phyloP scores from a whole-genome alignment of 1,284 basidiomycete species.

The Pisolithus thermaeus region DNA sequence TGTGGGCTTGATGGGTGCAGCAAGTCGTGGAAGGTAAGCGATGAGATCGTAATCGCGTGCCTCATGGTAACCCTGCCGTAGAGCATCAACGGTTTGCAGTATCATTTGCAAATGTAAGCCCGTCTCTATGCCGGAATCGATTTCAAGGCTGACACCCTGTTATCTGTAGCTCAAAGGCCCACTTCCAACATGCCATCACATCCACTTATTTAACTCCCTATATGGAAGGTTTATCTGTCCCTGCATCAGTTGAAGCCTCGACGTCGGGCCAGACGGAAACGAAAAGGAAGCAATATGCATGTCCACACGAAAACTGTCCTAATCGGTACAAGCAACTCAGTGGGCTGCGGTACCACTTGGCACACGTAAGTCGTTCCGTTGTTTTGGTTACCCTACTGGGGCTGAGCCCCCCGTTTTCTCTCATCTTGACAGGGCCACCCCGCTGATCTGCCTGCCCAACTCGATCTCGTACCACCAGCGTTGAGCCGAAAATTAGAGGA shows the following conservation, averaged over 20 bases:
- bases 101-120: slow-evolving; percentile 72
- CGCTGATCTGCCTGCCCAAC: slow-evolving; percentile 55
- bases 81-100: slow-evolving; percentile 81
- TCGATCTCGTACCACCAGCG: slow-evolving; percentile 61
- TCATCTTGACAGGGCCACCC: slow-evolving; percentile 58
- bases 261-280: slow-evolving; percentile 29
- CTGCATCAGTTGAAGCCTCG: slow-evolving; percentile 23
- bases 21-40: slow-evolving; percentile 62
- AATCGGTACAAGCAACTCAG: slow-evolving; percentile 74
- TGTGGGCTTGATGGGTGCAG: slow-evolving; percentile 61
- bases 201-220: slow-evolving; percentile 31
- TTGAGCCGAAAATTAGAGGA: slow-evolving; percentile 56
- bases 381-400: background rate
- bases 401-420: background rate
- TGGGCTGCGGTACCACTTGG: slow-evolving; percentile 69
- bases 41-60: slow-evolving; percentile 2
- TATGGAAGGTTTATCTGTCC: slow-evolving; percentile 21
- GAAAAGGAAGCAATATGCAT: slow-evolving; percentile 44
- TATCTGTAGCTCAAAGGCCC: slow-evolving; percentile 57
- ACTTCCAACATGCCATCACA: slow-evolving; percentile 62
- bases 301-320: slow-evolving; percentile 54
- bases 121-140: slow-evolving; percentile 2
- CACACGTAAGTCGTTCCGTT: slow-evolving; percentile 47
- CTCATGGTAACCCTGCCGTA: slow-evolving; percentile 27
- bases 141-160: slow-evolving; percentile 1